A percentile compares a stretch with the other conserved stretches of the same genome.
Evolutionary conservation across 441 rosid species (phyloP).

Genomic region (Cnidoscolus chayamansa): DNA sequence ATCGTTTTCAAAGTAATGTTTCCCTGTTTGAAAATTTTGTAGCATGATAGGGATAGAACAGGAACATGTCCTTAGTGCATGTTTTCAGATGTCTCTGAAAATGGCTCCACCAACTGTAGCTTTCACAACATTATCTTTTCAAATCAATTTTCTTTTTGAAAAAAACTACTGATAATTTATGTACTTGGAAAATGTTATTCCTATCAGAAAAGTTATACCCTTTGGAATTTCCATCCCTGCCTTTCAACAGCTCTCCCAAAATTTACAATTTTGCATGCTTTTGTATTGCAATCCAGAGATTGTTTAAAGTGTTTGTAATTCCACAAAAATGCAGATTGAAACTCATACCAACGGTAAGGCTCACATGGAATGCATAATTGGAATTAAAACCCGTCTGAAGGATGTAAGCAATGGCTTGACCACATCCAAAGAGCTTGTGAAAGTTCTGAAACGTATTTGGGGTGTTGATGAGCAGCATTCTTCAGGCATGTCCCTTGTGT

Average conservation of each 20-base stretch:
- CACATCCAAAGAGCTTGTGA: slow-evolving; percentile 75
- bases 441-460: slow-evolving; percentile 56
- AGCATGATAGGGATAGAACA: slow-evolving; percentile 10
- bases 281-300: too few relatives aligned
- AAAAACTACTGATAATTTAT: neutral
- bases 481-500: slow-evolving; percentile 48
- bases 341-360: slow-evolving; percentile 30
- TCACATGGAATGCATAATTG: slow-evolving; percentile 29
- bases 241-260: too few relatives aligned
- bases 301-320: neutral
- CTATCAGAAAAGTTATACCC: too few relatives aligned
- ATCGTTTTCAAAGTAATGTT: slow-evolving; percentile 21
- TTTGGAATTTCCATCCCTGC: too few relatives aligned
- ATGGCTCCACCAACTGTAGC: slow-evolving; percentile 17
- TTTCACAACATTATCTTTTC: slow-evolving; percentile 9
- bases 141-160: neutral
- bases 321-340: slow-evolving; percentile 44
- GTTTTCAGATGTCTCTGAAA: slow-evolving; percentile 5
- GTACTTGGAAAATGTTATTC: too few relatives aligned
- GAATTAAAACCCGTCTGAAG: slow-evolving; percentile 45
- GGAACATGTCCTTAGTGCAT: slow-evolving; percentile 2
- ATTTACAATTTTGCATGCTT: too few relatives aligned
- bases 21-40: slow-evolving; percentile 5
- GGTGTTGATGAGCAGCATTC: slow-evolving; percentile 54
- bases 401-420: slow-evolving; percentile 53